Evolutionary conservation across 192 early-diverging fungal genomes (phyloP), one percentile per base, ranked within the genome.

Genomic region (Funneliformis mosseae): DNA sequence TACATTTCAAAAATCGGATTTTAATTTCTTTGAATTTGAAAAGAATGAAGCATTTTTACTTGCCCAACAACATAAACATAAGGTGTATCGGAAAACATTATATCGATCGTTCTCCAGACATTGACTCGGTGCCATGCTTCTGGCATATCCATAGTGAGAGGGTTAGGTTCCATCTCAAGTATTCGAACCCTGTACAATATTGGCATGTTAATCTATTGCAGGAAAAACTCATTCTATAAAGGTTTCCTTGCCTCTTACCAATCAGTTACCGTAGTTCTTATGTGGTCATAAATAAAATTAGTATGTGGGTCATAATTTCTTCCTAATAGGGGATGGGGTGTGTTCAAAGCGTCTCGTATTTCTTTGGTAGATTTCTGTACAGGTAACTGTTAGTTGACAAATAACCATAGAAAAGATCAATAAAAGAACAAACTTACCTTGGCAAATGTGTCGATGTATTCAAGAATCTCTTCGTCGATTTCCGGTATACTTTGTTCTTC

Each of bases 31-130:
- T 45, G n/a, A 38, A 70, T 59, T 23, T 27, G 27, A 9, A 72
- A 80, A 41, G 28, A 45, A 23, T n/a, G 64, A 41, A 23, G 38
- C 21, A 42, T 69, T 50, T 38, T 80, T 80, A 80, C 67, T 10
- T 72, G 73, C 79, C 78, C 79, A 80, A 80, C 55, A 73, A 80
- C 38, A n/a, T 72, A 80, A n/a, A 69, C 73, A 63, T 69, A 72
- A n/a, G 79, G 69, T 25, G 55, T 80, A 68, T 80, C 69, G 14
- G 67, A 80, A 70, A 80, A 80, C 25, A 69, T 69, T 25, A 80
- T 80, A 73, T 80, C 79, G 12, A 80, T 80, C 46, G 46, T 73
- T 50, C 80, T 60, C 80, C 80, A 81, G 18, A 81, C 80, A 62
- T 81, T 81, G 61, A 81, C 42, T 14, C 55, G 72, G 39, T 74